Percentiles rank a stretch among this genome's conserved stretches.
Evolutionary conservation across 805 yeast species (phyloP).

Genomic region (Metschnikowia colocasiae): DNA sequence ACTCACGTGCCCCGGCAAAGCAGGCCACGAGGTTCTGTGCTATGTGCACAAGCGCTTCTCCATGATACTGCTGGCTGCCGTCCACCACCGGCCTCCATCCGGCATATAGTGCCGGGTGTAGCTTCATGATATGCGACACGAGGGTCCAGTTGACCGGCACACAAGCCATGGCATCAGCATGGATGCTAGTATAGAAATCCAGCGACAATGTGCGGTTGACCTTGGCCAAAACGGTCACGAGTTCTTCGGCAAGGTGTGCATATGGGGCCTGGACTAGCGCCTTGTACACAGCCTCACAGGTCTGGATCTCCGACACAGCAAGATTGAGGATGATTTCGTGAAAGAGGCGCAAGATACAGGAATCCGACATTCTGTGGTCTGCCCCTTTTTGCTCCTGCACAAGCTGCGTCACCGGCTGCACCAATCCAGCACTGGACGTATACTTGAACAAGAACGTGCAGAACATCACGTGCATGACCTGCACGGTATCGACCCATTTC

Average conservation of each 20-base stretch:
- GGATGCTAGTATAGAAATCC: conserved; percentile 44
- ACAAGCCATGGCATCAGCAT: conserved; percentile 26
- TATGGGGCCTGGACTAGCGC: conserved; percentile 33
- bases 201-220: conserved; percentile 53
- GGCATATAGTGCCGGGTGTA: conserved; percentile 59
- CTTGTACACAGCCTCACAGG: conserved; percentile 49
- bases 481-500: background rate
- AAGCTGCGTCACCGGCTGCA: background rate
- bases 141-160: conserved; percentile 40
- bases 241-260: conserved; percentile 37
- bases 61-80: background rate
- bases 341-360: conserved; percentile 20
- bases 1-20: conserved; percentile 56
- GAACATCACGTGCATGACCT: conserved; percentile 7
- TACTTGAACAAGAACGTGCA: conserved; percentile 7
- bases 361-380: background rate
- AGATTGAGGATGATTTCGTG: conserved; percentile 25
- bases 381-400: background rate
- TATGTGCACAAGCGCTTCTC: conserved; percentile 10
- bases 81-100: conserved; percentile 34
- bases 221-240: conserved; percentile 46
- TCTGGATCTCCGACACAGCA: conserved; percentile 31
- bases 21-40: conserved; percentile 41
- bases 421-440: conserved; percentile 1
- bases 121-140: conserved; percentile 43